Evolutionary conservation across 805 yeast species (phyloP).

Genomic region (Candida ascalaphidarum): DNA sequence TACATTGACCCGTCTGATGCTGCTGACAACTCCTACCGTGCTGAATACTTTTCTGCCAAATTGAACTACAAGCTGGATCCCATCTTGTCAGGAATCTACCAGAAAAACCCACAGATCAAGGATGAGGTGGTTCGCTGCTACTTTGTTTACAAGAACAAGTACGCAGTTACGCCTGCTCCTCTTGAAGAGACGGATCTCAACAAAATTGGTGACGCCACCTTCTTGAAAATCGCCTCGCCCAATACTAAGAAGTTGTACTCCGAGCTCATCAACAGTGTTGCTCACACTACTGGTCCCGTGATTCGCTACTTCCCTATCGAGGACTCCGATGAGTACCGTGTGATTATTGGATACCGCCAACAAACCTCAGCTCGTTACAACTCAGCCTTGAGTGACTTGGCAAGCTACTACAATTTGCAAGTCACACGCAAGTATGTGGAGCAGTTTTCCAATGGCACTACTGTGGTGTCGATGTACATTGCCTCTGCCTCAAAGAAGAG

Average conservation of each 20-base stretch:
- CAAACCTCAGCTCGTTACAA: constrained; percentile 79
- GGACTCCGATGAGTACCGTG: constrained; percentile 74
- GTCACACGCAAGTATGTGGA: constrained; percentile 90
- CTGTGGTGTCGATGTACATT: constrained; percentile 81
- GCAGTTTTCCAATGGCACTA: constrained; percentile 82
- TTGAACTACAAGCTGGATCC: constrained; percentile 40
- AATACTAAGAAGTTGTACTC: constrained; percentile 77
- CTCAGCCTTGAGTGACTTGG: constrained; percentile 78
- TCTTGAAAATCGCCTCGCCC: constrained; percentile 65
- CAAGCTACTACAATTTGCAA: constrained; percentile 78
- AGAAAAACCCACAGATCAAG: constrained; percentile 24
- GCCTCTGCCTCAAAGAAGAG: constrained; percentile 47
- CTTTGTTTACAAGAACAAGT: constrained; percentile 70
- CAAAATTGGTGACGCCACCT: constrained; percentile 69
- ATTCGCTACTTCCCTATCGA: constrained; percentile 79
- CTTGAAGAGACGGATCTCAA: constrained; percentile 47
- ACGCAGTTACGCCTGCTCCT: constrained; percentile 12
- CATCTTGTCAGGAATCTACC: constrained; percentile 29
- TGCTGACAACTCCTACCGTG: constrained; percentile 43
- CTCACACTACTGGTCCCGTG: constrained; percentile 80
- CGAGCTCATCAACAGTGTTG: constrained; percentile 60
- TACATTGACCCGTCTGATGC: constrained; percentile 53
- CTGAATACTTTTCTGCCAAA: constrained; percentile 73
- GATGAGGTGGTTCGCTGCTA: constrained; percentile 56
- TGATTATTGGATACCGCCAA: constrained; percentile 82